phyloP scores from a whole-genome alignment of 805 yeast genomes.

The Kluyveromyces aestuarii region DNA sequence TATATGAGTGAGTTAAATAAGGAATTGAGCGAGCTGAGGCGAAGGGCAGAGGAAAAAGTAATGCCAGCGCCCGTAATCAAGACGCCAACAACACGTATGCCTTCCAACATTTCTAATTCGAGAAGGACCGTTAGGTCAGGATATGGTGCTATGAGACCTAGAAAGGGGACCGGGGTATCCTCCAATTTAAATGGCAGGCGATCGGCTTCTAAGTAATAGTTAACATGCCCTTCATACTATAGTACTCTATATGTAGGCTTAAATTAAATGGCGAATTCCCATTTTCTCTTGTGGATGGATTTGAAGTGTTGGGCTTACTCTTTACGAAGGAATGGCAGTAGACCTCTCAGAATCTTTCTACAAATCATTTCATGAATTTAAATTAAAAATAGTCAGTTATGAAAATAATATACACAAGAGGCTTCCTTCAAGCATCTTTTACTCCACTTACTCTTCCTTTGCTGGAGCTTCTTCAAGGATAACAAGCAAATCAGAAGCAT shows the following conservation, averaged over 20 bases:
- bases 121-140: background rate
- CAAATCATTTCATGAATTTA: background rate
- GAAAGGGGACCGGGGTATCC: background rate
- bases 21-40: constrained; percentile 15
- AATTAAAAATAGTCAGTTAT: constrained; percentile 1
- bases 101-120: background rate
- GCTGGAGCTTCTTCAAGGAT: constrained; percentile 34
- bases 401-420: constrained; percentile 1
- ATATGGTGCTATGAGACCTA: background rate
- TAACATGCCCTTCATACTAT: background rate
- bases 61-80: background rate
- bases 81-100: background rate
- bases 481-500: constrained; percentile 82
- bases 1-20: constrained; percentile 7
- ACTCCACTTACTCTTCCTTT: constrained; percentile 6
- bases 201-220: background rate
- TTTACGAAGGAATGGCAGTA: too few relatives aligned
- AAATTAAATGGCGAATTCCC: background rate
- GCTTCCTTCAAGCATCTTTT: background rate
- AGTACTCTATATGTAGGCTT: background rate
- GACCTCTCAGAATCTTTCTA: too few relatives aligned
- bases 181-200: background rate
- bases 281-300: background rate
- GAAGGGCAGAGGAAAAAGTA: constrained; percentile 7
- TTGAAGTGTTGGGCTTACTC: too few relatives aligned